phyloP scores from a whole-genome alignment of 140 eudicot genomes.

The Ambrosia hybrid region DNA sequence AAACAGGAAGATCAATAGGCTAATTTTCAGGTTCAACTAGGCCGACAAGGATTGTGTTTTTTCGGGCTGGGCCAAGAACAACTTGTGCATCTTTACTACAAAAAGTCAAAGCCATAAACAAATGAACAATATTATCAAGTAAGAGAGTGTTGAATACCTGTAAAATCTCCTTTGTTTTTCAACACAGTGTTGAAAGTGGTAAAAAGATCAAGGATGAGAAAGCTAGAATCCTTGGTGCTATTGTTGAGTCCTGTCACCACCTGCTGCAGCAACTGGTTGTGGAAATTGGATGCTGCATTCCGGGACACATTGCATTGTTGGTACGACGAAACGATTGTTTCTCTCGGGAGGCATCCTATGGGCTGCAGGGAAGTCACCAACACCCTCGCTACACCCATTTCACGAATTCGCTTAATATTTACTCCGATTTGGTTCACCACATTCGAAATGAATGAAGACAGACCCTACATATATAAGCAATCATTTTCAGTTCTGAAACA shows the following conservation, averaged over 20 bases:
- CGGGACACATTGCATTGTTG: constrained; percentile 63
- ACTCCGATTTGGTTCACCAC: constrained; percentile 61
- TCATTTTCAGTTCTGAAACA: background rate
- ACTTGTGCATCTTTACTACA: background rate
- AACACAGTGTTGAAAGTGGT: constrained; percentile 57
- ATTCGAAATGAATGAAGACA: constrained; percentile 49
- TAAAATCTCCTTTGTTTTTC: constrained; percentile 39
- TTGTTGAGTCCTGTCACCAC: constrained; percentile 56
- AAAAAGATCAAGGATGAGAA: constrained; percentile 63
- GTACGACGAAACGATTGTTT: constrained; percentile 42
- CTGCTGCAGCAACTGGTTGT: constrained; percentile 64
- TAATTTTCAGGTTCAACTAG: background rate
- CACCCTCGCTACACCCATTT: constrained; percentile 54
- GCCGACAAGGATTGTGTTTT: background rate
- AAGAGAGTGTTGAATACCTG: constrained; percentile 40
- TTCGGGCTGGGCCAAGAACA: background rate
- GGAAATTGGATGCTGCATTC: constrained; percentile 49
- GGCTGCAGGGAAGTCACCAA: constrained; percentile 65
- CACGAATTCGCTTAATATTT: constrained; percentile 49
- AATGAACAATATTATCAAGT: background rate
- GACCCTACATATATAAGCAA: constrained; percentile 37
- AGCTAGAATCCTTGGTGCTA: constrained; percentile 32
- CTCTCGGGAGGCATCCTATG: constrained; percentile 80
- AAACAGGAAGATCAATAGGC: background rate
- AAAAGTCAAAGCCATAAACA: background rate